These are phyloP conservation scores for Elongisporangium anandrum DNA, from an alignment of 352 stramenopile genomes.

Conservation along the genomic window DNA sequence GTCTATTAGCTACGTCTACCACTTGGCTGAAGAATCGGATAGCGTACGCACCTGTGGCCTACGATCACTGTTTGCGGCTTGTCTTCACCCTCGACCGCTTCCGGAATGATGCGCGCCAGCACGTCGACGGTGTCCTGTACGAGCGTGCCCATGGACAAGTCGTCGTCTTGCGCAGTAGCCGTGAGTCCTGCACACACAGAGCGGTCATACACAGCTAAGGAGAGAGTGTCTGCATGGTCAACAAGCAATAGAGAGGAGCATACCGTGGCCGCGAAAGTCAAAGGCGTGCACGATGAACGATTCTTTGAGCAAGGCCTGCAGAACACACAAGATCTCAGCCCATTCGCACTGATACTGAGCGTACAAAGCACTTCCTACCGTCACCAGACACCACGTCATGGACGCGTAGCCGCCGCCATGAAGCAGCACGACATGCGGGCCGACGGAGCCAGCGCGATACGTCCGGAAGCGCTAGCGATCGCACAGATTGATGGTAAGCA, in stretches of 20 bases:
- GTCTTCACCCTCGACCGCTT: conserved; percentile 16
- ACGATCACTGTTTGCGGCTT: conserved; percentile 65
- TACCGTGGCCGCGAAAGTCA: conserved; percentile 81
- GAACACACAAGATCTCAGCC: background rate
- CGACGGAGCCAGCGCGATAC: conserved; percentile 62
- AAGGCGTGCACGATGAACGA: conserved; percentile 76
- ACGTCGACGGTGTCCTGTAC: conserved; percentile 69
- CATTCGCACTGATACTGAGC: background rate
- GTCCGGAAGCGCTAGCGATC: conserved; percentile 82
- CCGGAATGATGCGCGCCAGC: conserved; percentile 45
- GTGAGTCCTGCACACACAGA: conserved; percentile 31
- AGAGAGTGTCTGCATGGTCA: background rate
- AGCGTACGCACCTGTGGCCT: conserved; percentile 59
- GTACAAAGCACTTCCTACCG: conserved; percentile 22
- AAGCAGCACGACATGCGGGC: conserved; percentile 74
- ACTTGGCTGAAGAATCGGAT: no score
- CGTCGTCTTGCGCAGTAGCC: conserved; percentile 45
- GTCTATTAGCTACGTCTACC: background rate
- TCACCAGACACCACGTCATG: conserved; percentile 82
- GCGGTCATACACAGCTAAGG: background rate
- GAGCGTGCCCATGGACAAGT: conserved; percentile 72
- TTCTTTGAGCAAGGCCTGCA: conserved; percentile 68
- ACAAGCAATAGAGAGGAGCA: background rate
- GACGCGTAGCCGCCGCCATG: conserved; percentile 84
- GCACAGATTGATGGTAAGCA: no score